A percentile compares a stretch with the other conserved stretches of the same genome.
Conservation (phyloP, 495 filamentous ascomycete genomes). For the Penicillium salamii region DNA sequence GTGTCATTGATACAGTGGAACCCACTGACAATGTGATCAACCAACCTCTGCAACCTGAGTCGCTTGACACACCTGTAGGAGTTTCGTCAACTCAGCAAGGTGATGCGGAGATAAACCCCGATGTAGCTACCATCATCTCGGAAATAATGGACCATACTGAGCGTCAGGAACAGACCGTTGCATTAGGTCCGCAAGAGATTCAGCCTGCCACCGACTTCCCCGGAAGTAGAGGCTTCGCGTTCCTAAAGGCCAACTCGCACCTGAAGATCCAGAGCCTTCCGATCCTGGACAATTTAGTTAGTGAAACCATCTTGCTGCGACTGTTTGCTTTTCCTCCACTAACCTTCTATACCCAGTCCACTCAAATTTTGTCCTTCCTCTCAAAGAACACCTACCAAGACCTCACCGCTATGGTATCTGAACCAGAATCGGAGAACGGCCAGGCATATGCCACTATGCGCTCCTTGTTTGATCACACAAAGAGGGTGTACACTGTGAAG, state of each 20-base stretch:
- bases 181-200: conserved; percentile 37
- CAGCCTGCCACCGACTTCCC: conserved; percentile 28
- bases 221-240: conserved; percentile 37
- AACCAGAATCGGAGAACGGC: conserved; percentile 69
- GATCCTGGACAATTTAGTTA: conserved; percentile 69
- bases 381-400: conserved; percentile 68
- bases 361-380: conserved; percentile 66
- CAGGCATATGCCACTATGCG: conserved; percentile 80
- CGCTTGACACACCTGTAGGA: conserved; percentile 7
- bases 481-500: conserved; percentile 70
- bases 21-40: conserved; percentile 13
- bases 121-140: conserved; percentile 39
- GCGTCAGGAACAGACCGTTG: conserved; percentile 43
- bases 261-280: conserved; percentile 68
- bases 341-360: conserved; percentile 50
- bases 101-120: conserved; percentile 25
- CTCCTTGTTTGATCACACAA: conserved; percentile 76
- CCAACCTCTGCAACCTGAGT: conserved; percentile 19
- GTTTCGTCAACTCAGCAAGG: conserved; percentile 15
- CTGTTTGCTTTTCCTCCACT: not conserved
- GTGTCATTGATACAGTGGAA: conserved; percentile 30
- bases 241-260: conserved; percentile 54
- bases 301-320: conserved; percentile 6
- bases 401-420: conserved; percentile 69
- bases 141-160: conserved; percentile 50